These are phyloP conservation scores for Scedosporium apiospermum DNA, from an alignment of 2,329 filamentous ascomycete species.

Conservation along the genomic window DNA sequence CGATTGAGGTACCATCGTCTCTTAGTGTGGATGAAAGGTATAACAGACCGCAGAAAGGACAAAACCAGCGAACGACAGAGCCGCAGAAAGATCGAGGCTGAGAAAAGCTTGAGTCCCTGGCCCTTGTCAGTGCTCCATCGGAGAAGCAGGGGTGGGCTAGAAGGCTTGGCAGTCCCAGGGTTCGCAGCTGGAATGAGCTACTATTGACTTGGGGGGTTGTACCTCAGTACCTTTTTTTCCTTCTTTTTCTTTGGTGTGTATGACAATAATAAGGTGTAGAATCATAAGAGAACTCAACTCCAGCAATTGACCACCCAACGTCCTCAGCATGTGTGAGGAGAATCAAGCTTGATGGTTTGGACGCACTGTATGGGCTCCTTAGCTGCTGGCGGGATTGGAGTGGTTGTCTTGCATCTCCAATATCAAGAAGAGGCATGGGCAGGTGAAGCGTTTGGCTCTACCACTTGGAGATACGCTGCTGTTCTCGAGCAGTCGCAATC, in stretches of 20 bases:
- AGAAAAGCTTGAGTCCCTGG: slow-evolving; percentile 2
- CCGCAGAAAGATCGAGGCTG: background rate
- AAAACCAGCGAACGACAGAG: background rate
- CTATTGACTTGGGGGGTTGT: background rate
- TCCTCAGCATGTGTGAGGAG: too few species aligned
- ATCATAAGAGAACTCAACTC: too few species aligned
- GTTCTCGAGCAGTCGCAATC: background rate
- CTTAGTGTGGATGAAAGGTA: background rate
- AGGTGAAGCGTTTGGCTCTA: too few species aligned
- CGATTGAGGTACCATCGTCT: background rate
- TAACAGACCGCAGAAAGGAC: background rate
- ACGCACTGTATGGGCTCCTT: too few species aligned
- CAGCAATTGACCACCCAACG: too few species aligned
- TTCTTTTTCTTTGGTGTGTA: too few species aligned
- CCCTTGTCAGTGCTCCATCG: background rate
- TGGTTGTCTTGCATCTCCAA: too few species aligned
- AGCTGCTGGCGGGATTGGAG: too few species aligned
- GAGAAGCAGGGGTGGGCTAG: background rate
- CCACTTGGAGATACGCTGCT: too few species aligned
- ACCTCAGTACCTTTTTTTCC: background rate
- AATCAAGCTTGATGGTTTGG: too few species aligned
- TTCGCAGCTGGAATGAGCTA: background rate
- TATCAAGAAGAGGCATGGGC: too few species aligned
- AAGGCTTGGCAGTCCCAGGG: background rate
- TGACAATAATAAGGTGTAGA: too few species aligned